Evolutionary conservation across 2,329 filamentous ascomycete genomes (phyloP), one percentile per base, ranked within the genome.

Genomic region (Alternaria sp.): DNA sequence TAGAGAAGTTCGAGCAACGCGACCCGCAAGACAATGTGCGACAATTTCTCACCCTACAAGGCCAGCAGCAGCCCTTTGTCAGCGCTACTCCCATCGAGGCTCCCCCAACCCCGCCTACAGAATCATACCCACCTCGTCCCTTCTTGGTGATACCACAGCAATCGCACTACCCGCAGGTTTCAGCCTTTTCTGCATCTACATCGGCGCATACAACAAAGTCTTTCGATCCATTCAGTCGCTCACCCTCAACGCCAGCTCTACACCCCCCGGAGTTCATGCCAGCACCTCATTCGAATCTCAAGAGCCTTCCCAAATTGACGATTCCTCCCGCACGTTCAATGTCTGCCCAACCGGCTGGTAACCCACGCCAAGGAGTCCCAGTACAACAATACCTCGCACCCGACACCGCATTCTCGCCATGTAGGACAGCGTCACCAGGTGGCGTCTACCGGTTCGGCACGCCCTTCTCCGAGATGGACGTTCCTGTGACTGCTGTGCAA

Each of bases 1-100:
- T 97, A 15, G 88, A 89, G 61, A 88, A 86, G 66, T 77, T 97
- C 30, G 86, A 91, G 74, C 84, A 85, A 17, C 87, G 91, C 57
- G 93, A 97, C 75, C 92, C 94, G 6, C 94, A 96, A 79, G 94
- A 97, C 81, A 97, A 95, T 71, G 93, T 98, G 36, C 90, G 92
- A 74, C 93, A 97, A 69, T 98, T 97, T 81, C 86, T 98, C 57
- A 88, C 88, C 75, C 94, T 97, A 77, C 95, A 98, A 78, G 90
- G 91, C 78, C 76, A 88, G 62, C 82, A 86, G 54, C 85, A 87
- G 70, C 79, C 77, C 74, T 74, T 91, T n/a, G 88, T 89, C 8
- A 87, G 87, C 9, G 90, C 90, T 8, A 90, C 91, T 15, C 89
- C 90, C 5, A 91, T 90, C 69, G 75, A 80, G 62, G 75, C 78